These are phyloP conservation scores for Pyrrhoderma lamaoense DNA, from an alignment of 1,284 basidiomycete species.

Conservation along the genomic window DNA sequence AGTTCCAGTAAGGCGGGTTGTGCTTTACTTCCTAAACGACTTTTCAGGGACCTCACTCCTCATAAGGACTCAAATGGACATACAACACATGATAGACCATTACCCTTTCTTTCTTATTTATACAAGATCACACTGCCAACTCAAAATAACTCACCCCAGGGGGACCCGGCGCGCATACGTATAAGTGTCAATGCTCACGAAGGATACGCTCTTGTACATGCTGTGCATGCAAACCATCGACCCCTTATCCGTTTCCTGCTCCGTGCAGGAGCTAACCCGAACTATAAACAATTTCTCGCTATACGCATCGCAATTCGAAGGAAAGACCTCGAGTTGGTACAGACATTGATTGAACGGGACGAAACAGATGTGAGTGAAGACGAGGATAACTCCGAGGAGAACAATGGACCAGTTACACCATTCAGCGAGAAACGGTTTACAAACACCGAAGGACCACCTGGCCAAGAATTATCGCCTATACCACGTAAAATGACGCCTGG, in stretches of 20 bases:
- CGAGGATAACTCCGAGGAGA: not conserved
- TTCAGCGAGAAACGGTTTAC: not conserved
- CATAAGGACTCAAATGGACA: conserved; percentile 26
- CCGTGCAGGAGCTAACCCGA: conserved; percentile 62
- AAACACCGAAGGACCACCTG: not conserved
- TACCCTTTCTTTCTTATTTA: conserved; percentile 56
- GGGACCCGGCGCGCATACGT: conserved; percentile 27
- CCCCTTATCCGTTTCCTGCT: conserved; percentile 67
- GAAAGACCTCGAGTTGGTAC: conserved; percentile 61
- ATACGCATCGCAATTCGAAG: conserved; percentile 70
- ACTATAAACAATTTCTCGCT: conserved; percentile 49
- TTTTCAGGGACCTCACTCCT: conserved; percentile 48
- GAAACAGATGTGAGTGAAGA: conserved; percentile 19
- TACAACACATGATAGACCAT: conserved; percentile 42
- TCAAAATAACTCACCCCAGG: not conserved
- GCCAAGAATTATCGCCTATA: not conserved
- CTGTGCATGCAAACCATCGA: conserved; percentile 56
- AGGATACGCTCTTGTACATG: conserved; percentile 73
- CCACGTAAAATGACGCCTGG: conserved; percentile 22
- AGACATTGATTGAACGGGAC: conserved; percentile 62
- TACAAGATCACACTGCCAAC: conserved; percentile 26
- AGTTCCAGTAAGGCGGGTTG: not conserved
- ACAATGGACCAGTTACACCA: too few relatives aligned
- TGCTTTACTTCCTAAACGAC: conserved; percentile 48
- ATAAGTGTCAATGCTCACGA: conserved; percentile 51